Evolutionary conservation across 1,284 basidiomycete species (phyloP).

Genomic region (Hymenochaete sp.): DNA sequence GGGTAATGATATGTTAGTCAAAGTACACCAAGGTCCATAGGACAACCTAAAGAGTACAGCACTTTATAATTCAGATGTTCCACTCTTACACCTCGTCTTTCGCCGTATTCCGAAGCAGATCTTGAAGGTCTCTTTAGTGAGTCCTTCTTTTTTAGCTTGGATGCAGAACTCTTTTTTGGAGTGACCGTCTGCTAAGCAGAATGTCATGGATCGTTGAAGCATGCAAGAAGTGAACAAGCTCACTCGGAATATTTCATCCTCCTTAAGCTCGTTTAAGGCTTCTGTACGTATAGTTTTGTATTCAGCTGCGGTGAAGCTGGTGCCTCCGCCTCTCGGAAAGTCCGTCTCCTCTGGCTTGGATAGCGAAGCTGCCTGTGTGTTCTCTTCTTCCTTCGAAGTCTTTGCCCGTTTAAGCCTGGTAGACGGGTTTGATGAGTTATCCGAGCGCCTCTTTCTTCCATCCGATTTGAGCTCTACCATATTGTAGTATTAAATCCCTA

Average conservation of each 20-base stretch:
- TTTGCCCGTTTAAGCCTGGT: too few relatives aligned
- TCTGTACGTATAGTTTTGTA: slow-evolving; percentile 82
- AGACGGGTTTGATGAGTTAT: too few relatives aligned
- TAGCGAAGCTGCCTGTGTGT: too few relatives aligned
- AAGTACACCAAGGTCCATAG: background rate
- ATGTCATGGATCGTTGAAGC: background rate
- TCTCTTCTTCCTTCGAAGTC: too few relatives aligned
- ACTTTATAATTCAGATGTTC: slow-evolving; percentile 96
- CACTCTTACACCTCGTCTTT: slow-evolving; percentile 55
- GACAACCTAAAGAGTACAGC: background rate
- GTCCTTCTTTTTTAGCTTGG: slow-evolving; percentile 21
- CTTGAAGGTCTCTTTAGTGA: slow-evolving; percentile 11
- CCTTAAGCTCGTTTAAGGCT: slow-evolving; percentile 76
- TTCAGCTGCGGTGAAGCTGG: slow-evolving; percentile 82
- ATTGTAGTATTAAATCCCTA: too few relatives aligned
- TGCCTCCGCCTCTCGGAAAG: slow-evolving; percentile 89
- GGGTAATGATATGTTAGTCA: slow-evolving; percentile 7
- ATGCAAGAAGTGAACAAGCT: background rate
- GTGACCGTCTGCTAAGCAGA: slow-evolving; percentile 19
- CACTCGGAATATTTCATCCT: slow-evolving; percentile 65
- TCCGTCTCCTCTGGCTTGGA: slow-evolving; percentile 78
- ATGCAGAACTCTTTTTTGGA: slow-evolving; percentile 24
- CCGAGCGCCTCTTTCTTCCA: too few relatives aligned
- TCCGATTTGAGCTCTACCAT: too few relatives aligned
- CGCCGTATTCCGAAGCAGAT: slow-evolving; percentile 17